Conservation (phyloP, 192 early-diverging fungal species). For the Diversispora epigaea region DNA sequence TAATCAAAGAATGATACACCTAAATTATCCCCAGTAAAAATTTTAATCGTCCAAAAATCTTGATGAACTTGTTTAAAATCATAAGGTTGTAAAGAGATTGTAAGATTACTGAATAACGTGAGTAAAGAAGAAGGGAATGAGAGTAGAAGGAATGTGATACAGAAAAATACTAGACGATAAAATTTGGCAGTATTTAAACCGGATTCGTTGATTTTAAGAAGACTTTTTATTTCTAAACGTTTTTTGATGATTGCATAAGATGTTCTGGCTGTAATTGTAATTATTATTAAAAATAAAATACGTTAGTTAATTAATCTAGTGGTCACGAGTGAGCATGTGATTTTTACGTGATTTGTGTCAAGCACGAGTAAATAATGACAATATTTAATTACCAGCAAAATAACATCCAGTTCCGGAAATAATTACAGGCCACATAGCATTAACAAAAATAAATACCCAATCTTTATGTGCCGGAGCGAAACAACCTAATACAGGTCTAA, state of each 20-base stretch:
- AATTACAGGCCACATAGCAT: slow-evolving; percentile 20
- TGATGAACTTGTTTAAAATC: neutral
- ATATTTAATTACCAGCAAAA: slow-evolving; percentile 6
- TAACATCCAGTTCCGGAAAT: slow-evolving; percentile 6
- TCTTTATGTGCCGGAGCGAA: neutral
- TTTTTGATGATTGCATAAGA: slow-evolving; percentile 20
- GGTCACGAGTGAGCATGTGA: neutral
- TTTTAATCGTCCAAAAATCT: neutral
- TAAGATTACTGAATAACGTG: neutral
- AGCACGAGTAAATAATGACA: too few species aligned
- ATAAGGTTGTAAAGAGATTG: neutral
- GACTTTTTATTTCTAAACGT: slow-evolving; percentile 10
- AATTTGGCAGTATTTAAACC: slow-evolving; percentile 2
- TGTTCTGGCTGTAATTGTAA: neutral
- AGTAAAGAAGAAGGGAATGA: slow-evolving; percentile 8
- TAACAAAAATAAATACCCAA: neutral
- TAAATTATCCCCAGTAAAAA: too few species aligned
- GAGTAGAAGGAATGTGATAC: slow-evolving; percentile 3
- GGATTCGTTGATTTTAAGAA: slow-evolving; percentile 5
- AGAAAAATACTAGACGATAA: slow-evolving; percentile 20
- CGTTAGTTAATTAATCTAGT: neutral
- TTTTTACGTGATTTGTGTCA: too few species aligned
- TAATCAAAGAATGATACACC: slow-evolving; percentile 16
- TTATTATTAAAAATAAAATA: neutral
- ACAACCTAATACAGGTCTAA: slow-evolving; percentile 22